phyloP scores from a whole-genome alignment of 2,329 filamentous ascomycete genomes.

The Claviceps pazoutovae region DNA sequence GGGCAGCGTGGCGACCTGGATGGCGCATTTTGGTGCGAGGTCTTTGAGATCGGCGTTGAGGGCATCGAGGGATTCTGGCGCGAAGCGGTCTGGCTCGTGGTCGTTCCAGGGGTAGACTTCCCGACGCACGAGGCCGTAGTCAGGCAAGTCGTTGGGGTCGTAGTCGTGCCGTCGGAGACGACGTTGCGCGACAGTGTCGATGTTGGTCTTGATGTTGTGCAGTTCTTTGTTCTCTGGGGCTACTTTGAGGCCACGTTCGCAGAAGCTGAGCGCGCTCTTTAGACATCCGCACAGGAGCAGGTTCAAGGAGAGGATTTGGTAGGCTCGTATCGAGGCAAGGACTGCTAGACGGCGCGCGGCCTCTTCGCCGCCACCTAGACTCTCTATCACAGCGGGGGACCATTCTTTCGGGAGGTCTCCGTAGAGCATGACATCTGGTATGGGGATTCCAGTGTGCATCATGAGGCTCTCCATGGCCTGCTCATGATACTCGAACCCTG shows the following conservation, averaged over 20 bases:
- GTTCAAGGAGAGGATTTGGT: constrained; percentile 42
- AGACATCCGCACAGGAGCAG: constrained; percentile 53
- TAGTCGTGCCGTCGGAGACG: constrained; percentile 32
- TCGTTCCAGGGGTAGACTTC: constrained; percentile 59
- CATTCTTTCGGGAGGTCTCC: constrained; percentile 26
- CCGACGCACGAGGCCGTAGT: constrained; percentile 54
- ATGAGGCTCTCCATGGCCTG: constrained; percentile 41
- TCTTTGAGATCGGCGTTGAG: constrained; percentile 56
- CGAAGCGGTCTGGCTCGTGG: constrained; percentile 56
- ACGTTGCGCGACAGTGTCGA: constrained; percentile 37
- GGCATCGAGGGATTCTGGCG: constrained; percentile 51
- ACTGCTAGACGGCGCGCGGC: constrained; percentile 28
- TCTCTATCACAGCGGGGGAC: constrained; percentile 18
- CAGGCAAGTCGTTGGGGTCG: constrained; percentile 45
- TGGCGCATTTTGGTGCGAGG: constrained; percentile 70
- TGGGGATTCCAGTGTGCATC: constrained; percentile 17
- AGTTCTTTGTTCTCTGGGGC: constrained; percentile 44
- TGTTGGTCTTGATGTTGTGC: constrained; percentile 35
- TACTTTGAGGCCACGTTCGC: constrained; percentile 42
- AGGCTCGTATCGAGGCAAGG: constrained; percentile 41
- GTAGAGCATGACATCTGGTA: constrained; percentile 32
- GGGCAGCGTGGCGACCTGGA: constrained; percentile 63
- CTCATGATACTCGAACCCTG: constrained; percentile 72
- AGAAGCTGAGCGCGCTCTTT: constrained; percentile 53
- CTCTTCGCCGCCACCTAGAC: constrained; percentile 20